These are phyloP conservation scores for Chiua virens DNA, from an alignment of 768 basidiomycete genomes.

Conservation along the genomic window DNA sequence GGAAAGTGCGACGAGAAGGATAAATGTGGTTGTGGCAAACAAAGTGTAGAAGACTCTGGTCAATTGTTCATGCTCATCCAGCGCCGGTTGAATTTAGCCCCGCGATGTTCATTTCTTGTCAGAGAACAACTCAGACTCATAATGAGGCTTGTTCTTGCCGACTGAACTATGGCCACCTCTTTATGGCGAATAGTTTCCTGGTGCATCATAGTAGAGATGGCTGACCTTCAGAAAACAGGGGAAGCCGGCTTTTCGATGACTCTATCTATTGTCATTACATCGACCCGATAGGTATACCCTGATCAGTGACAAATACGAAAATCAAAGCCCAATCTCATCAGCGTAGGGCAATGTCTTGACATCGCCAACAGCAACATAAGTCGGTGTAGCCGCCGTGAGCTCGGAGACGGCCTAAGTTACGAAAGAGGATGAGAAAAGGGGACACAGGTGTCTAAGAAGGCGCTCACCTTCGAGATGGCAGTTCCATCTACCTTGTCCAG, in stretches of 20 bases:
- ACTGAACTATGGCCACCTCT: no score
- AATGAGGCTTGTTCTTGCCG: no score
- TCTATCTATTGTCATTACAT: conserved; percentile 22
- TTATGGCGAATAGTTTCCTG: no score
- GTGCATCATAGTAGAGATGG: no score
- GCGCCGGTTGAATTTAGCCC: no score
- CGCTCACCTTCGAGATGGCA: conserved; percentile 65
- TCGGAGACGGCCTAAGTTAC: conserved; percentile 50
- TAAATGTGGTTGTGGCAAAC: no score
- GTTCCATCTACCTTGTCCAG: conserved; percentile 69
- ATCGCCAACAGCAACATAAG: conserved; percentile 86
- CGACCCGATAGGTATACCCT: conserved; percentile 11
- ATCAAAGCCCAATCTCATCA: conserved; percentile 79
- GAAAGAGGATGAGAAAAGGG: background rate
- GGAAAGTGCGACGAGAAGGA: no score
- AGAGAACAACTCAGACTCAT: no score
- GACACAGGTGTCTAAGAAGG: background rate
- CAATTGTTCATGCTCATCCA: no score
- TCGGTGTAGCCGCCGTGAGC: conserved; percentile 76
- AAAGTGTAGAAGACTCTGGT: no score
- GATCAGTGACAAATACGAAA: background rate
- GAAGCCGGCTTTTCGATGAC: conserved; percentile 5
- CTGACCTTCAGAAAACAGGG: background rate
- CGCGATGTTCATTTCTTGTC: no score
- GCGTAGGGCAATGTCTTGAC: conserved; percentile 72